Conservation (phyloP, 192 early-diverging fungal species). For the Coemansia sp. region DNA sequence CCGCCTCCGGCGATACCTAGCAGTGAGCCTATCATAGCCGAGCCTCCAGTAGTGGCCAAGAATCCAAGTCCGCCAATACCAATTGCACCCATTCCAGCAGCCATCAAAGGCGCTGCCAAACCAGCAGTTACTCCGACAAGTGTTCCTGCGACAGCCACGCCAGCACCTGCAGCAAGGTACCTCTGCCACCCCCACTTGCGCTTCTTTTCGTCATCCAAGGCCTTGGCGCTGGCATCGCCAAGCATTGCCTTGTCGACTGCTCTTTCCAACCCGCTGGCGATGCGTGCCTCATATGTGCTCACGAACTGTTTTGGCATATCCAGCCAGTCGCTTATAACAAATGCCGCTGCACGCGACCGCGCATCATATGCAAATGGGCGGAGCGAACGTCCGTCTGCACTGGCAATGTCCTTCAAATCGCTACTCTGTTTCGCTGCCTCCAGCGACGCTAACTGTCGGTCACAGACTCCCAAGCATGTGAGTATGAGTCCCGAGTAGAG, state of each 20-base stretch:
- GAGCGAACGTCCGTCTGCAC: not conserved
- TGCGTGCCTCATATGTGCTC: constrained; percentile 28
- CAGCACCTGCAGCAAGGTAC: constrained; percentile 50
- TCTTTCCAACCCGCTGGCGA: constrained; percentile 29
- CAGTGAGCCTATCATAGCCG: constrained; percentile 51
- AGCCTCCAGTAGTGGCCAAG: constrained; percentile 48
- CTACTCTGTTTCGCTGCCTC: not conserved
- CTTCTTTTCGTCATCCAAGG: constrained; percentile 23
- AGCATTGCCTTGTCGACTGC: constrained; percentile 33
- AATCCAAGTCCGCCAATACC: constrained; percentile 53
- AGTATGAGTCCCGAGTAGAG: constrained; percentile 31
- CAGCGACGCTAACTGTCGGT: constrained; percentile 9
- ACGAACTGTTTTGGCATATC: constrained; percentile 47
- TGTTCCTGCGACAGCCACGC: constrained; percentile 47
- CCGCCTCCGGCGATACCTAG: constrained; percentile 57
- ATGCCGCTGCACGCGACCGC: constrained; percentile 51
- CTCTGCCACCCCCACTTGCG: constrained; percentile 48
- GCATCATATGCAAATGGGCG: constrained; percentile 52
- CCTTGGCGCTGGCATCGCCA: constrained; percentile 38
- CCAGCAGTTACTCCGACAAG: constrained; percentile 57
- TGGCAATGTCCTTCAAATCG: not conserved
- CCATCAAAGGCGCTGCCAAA: constrained; percentile 56
- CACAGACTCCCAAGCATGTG: constrained; percentile 29
- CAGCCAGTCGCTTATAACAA: constrained; percentile 39
- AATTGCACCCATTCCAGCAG: constrained; percentile 54